Percentiles rank a stretch among this genome's conserved stretches.
These are phyloP conservation scores for Carex cristatella DNA, from an alignment of 176 grass and related monocot genomes.

Conservation along the genomic window DNA sequence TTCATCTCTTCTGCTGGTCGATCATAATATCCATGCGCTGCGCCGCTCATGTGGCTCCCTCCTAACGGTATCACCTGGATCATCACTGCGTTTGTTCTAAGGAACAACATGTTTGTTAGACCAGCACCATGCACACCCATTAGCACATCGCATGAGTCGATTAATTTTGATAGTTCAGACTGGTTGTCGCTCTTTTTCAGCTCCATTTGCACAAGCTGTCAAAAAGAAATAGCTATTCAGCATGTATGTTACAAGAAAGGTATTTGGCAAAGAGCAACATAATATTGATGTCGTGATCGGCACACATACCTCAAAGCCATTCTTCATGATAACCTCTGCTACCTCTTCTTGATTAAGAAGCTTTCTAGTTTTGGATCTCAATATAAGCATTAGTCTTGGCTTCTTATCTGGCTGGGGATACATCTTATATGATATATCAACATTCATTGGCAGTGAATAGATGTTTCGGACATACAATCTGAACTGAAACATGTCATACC, in stretches of 20 bases:
- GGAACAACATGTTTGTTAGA: constrained; percentile 62
- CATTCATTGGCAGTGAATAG: constrained; percentile 30
- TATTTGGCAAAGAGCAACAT: too few relatives aligned
- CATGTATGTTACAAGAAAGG: too few relatives aligned
- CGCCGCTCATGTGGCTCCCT: background rate
- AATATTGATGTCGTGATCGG: too few relatives aligned
- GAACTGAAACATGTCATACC: constrained; percentile 49
- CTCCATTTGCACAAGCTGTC: constrained; percentile 12
- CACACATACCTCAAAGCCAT: constrained; percentile 32
- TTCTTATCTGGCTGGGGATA: constrained; percentile 34
- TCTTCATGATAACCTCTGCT: constrained; percentile 28
- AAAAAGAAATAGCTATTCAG: background rate
- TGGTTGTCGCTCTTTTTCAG: constrained; percentile 18
- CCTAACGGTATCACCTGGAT: constrained; percentile 55
- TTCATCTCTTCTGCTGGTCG: constrained; percentile 38
- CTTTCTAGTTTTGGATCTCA: constrained; percentile 1
- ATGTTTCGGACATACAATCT: constrained; percentile 32
- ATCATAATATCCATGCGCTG: constrained; percentile 44
- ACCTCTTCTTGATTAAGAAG: constrained; percentile 20
- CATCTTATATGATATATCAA: constrained; percentile 4
- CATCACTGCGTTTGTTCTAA: constrained; percentile 50
- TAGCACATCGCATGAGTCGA: constrained; percentile 70
- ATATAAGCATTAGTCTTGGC: constrained; percentile 47
- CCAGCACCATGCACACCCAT: constrained; percentile 78
- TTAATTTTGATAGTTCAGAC: constrained; percentile 19